Percentiles rank a stretch among this genome's conserved stretches.
These are phyloP conservation scores for Digitaria exilis DNA, from an alignment of 202 grass and related monocot species.

Conservation along the genomic window DNA sequence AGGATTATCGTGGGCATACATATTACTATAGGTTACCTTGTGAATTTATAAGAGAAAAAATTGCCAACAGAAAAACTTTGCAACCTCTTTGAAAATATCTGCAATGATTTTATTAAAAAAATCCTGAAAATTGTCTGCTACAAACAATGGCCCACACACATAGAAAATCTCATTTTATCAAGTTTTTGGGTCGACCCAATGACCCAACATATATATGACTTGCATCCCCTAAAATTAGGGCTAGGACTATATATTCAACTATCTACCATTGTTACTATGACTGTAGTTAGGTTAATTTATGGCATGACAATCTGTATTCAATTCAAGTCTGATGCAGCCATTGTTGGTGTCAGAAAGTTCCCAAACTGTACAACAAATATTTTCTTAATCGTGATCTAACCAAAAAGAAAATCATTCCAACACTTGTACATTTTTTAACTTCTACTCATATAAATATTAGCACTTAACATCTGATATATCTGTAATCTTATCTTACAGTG, in stretches of 20 bases:
- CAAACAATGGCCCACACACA: neutral
- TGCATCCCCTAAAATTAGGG: neutral
- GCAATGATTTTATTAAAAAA: neutral
- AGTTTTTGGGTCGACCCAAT: too few relatives aligned
- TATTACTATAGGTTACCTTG: too few relatives aligned
- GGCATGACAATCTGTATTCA: neutral
- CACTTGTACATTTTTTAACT: neutral
- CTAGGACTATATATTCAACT: neutral
- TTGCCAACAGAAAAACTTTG: neutral
- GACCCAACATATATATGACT: too few relatives aligned
- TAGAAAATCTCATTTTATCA: too few relatives aligned
- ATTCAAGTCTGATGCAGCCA: neutral
- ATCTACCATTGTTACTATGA: neutral
- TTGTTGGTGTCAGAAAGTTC: neutral
- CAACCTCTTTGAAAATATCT: neutral
- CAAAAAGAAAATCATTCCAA: neutral
- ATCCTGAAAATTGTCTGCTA: neutral
- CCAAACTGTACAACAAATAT: neutral
- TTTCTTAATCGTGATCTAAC: neutral
- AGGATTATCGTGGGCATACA: too few relatives aligned
- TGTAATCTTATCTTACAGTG: neutral
- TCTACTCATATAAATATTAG: neutral
- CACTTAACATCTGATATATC: neutral
- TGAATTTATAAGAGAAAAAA: too few relatives aligned
- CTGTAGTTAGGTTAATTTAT: neutral